Percentiles rank a stretch among this genome's conserved stretches.
Evolutionary conservation across 2,329 filamentous ascomycete genomes (phyloP).

Genomic region (Periconia macrospinosa): DNA sequence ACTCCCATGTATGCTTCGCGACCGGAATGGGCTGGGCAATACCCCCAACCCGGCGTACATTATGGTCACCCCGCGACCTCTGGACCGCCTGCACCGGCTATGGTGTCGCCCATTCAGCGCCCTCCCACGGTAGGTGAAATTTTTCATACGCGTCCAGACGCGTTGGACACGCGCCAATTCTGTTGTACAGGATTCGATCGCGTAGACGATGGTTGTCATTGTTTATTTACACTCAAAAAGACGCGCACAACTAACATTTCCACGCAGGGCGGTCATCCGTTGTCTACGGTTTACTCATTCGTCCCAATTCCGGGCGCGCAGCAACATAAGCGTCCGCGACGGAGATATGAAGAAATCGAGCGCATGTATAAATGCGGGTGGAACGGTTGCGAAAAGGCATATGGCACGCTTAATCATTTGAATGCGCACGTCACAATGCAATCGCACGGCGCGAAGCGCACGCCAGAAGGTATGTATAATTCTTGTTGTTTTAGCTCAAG

Average conservation of each 20-base stretch:
- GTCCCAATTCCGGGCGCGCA: slow-evolving; percentile 96
- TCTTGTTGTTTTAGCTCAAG: slow-evolving; percentile 9
- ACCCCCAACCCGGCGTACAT: slow-evolving; percentile 50
- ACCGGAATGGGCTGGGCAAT: slow-evolving; percentile 71
- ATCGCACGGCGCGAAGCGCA: slow-evolving; percentile 90
- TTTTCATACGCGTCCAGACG: background rate
- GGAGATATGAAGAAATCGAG: slow-evolving; percentile 97
- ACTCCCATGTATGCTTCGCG: slow-evolving; percentile 66
- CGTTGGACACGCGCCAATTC: background rate
- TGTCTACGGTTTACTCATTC: slow-evolving; percentile 91
- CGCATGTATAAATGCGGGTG: slow-evolving; percentile 99
- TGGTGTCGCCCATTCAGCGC: slow-evolving; percentile 62
- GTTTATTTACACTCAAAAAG: background rate
- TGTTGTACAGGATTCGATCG: background rate
- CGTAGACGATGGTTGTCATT: background rate
- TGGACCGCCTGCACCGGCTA: slow-evolving; percentile 58
- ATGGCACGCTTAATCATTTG: slow-evolving; percentile 93
- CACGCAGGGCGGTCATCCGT: slow-evolving; percentile 52
- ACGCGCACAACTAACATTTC: slow-evolving; percentile 2
- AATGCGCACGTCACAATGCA: slow-evolving; percentile 99
- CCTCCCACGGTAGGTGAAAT: slow-evolving; percentile 61
- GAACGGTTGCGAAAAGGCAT: slow-evolving; percentile 98
- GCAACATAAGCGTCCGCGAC: slow-evolving; percentile 91
- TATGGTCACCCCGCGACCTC: slow-evolving; percentile 60
- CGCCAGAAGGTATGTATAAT: slow-evolving; percentile 81